Base-by-base conservation (phyloP, 2,329 filamentous ascomycete genomes). In the Beauveria scarabaeidicola region DNA sequence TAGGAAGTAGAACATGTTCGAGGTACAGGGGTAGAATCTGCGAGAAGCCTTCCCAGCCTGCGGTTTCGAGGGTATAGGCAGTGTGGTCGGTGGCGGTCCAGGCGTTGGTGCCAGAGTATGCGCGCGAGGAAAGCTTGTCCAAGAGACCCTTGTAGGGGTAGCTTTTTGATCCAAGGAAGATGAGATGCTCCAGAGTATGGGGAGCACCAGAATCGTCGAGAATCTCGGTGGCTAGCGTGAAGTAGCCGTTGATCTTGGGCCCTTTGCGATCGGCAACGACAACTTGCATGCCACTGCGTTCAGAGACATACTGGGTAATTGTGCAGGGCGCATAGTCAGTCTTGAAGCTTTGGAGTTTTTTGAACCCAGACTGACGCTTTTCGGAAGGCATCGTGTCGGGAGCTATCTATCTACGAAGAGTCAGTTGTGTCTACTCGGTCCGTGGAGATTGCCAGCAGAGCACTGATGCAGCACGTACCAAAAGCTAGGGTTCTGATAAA, bases 11-110 rank as follows among this genome's bases (percentile, higher is more conserved):
- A 36, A 99, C 81, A 75, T 99, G 94, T 73, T 99, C 95, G 1
- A 99, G 81, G 66, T 99, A 99, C 44, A 97, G 87, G 0, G 94
- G 94, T 19, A 99, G 77, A 59, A 97, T 95, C 72, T 96, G 90
- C 1, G 92, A 87, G 70, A 99, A 99, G 9, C 93, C 93, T 67
- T 96, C 91, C 93, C 94, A 99, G 2, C 94, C 94, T 25, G 94
- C 94, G 11, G 91, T 94, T 68, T 97, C 90, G 17, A 99, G 80
- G 0, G 91, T 97, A 74, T 99, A 99, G 2, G 92, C 92, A 1
- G 95, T 99, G 70, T 97, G 92, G 67, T 97, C 94, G 13, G 89
- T 94, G 23, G 91, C 91, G 1, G 94, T 99, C 91, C 93, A 99
- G 4, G 94, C 94, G 73, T 99, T 99, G 36, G 94, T 99, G 61